Conservation (phyloP, 2,329 filamentous ascomycete genomes). For the Penicillium sp. region DNA sequence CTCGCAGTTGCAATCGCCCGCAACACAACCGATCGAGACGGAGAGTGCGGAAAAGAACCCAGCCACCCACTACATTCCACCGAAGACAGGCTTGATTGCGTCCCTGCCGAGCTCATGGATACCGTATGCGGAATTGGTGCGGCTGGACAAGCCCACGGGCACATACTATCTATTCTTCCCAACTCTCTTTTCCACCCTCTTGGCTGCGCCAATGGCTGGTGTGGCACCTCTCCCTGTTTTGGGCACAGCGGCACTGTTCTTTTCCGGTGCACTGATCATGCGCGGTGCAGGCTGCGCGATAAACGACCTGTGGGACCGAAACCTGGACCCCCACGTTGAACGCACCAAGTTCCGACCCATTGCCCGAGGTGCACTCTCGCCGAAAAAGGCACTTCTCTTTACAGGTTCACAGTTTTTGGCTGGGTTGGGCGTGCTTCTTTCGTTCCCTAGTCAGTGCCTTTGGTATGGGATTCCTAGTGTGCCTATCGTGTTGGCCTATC, state of each 20-base stretch:
- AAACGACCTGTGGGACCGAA: constrained; percentile 57
- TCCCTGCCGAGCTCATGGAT: constrained; percentile 51
- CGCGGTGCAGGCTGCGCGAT: constrained; percentile 54
- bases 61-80: constrained; percentile 43
- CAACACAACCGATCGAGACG: neutral
- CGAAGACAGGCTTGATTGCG: constrained; percentile 47
- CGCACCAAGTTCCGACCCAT: constrained; percentile 53
- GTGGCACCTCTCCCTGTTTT: constrained; percentile 36
- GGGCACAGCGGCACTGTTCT: constrained; percentile 41
- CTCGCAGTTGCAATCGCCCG: constrained; percentile 11
- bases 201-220: constrained; percentile 42
- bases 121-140: constrained; percentile 55
- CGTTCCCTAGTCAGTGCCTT: constrained; percentile 44
- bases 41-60: constrained; percentile 14
- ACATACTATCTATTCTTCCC: constrained; percentile 56
- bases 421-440: constrained; percentile 43
- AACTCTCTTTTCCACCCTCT: constrained; percentile 49
- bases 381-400: constrained; percentile 44
- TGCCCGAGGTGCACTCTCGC: constrained; percentile 51
- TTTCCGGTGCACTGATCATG: constrained; percentile 49
- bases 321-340: constrained; percentile 53
- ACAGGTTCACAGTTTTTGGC: constrained; percentile 44
- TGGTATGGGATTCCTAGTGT: constrained; percentile 46
- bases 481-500: constrained; percentile 48
- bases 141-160: constrained; percentile 52